Percentiles rank a stretch among this genome's conserved stretches.
These are phyloP conservation scores for Isatis tinctoria DNA, from an alignment of 345 rosid genomes.

Conservation along the genomic window DNA sequence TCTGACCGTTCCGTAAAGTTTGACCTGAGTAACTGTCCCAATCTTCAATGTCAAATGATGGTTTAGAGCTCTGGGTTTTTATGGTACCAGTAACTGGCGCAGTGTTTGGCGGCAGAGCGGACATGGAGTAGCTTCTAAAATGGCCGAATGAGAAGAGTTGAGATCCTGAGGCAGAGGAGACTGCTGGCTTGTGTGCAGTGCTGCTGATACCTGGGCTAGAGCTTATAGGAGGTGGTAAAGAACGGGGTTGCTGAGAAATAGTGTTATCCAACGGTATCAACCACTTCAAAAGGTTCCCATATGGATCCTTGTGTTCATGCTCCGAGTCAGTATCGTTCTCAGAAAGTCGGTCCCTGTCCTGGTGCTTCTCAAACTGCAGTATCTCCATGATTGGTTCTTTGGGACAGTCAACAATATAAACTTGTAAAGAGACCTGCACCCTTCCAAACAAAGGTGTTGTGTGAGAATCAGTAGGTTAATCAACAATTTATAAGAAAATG, in stretches of 20 bases:
- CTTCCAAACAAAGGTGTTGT: slow-evolving; percentile 73
- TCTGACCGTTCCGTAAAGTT: slow-evolving; percentile 40
- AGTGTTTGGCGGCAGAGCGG: slow-evolving; percentile 81
- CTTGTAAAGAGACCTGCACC: slow-evolving; percentile 94
- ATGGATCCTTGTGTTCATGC: slow-evolving; percentile 52
- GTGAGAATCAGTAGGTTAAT: slow-evolving; percentile 43
- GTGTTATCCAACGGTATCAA: slow-evolving; percentile 86
- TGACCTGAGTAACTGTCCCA: slow-evolving; percentile 66
- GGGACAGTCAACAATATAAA: slow-evolving; percentile 67
- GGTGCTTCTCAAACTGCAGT: slow-evolving; percentile 90
- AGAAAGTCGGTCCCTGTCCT: slow-evolving; percentile 33
- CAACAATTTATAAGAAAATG: not conserved
- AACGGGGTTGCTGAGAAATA: slow-evolving; percentile 49
- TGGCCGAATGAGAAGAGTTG: slow-evolving; percentile 83
- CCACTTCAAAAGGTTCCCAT: slow-evolving; percentile 83
- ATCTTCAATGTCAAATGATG: slow-evolving; percentile 71
- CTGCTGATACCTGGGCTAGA: slow-evolving; percentile 55
- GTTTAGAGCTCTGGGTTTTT: slow-evolving; percentile 69
- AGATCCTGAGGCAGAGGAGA: slow-evolving; percentile 68
- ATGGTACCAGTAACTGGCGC: slow-evolving; percentile 50
- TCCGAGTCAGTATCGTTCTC: slow-evolving; percentile 37
- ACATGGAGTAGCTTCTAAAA: slow-evolving; percentile 97
- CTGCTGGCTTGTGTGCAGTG: slow-evolving; percentile 47
- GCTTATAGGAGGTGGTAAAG: slow-evolving; percentile 48
- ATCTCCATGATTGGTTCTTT: slow-evolving; percentile 90